A percentile compares a stretch with the other conserved stretches of the same genome.
Evolutionary conservation across 2,329 filamentous ascomycete genomes (phyloP).

Genomic region (Monilinia laxa): DNA sequence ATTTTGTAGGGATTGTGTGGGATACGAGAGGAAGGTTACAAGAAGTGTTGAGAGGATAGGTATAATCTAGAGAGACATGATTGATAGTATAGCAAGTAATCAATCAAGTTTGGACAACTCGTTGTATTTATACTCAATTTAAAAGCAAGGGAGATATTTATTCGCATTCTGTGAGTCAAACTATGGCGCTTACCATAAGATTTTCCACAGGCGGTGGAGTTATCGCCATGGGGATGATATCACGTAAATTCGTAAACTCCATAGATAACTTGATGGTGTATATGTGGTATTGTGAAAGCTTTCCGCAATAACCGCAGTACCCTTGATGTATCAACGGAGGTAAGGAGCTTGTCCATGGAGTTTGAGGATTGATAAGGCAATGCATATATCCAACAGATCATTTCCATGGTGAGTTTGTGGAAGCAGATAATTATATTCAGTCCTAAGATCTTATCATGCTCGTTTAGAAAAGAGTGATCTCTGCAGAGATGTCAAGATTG

Average conservation of each 20-base stretch:
- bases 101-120: not conserved
- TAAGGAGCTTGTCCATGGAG: not conserved
- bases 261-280: not conserved
- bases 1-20: conserved; percentile 23
- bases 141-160: not conserved
- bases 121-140: not conserved
- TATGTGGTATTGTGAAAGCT: not conserved
- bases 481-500: too few species aligned
- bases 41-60: not conserved
- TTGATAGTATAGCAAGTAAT: not conserved
- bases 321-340: conserved; percentile 1
- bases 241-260: conserved; percentile 1
- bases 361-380: not conserved
- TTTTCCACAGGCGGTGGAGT: not conserved
- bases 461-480: too few species aligned
- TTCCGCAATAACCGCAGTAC: conserved; percentile 12
- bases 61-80: not conserved
- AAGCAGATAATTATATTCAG: not conserved
- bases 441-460: not conserved
- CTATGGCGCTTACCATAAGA: not conserved
- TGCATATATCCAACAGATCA: not conserved
- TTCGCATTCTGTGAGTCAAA: not conserved
- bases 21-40: not conserved
- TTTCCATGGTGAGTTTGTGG: not conserved
- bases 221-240: not conserved